phyloP scores from a whole-genome alignment of 345 rosid species.

The Laguncularia racemosa region DNA sequence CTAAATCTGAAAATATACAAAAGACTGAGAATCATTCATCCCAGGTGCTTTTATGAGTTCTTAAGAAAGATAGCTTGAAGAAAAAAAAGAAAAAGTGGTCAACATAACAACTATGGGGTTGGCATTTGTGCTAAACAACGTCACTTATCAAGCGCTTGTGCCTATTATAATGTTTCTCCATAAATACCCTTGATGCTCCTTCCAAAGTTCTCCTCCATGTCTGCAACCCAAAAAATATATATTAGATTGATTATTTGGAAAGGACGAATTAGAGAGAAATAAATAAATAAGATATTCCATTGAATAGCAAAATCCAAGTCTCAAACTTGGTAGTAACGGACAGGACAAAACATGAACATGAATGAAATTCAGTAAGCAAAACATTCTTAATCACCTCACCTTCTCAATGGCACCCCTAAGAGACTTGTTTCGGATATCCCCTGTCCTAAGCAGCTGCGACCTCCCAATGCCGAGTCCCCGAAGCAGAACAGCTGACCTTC shows the following conservation, averaged over 20 bases:
- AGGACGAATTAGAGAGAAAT: too few species aligned
- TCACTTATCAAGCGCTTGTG: conserved; percentile 76
- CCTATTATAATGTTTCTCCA: conserved; percentile 72
- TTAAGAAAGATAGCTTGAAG: too few species aligned
- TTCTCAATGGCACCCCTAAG: conserved; percentile 51
- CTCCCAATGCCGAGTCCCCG: conserved; percentile 47
- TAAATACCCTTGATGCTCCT: conserved; percentile 66
- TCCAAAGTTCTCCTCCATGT: conserved; percentile 84
- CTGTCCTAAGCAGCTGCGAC: conserved; percentile 30
- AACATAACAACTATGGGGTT: too few species aligned
- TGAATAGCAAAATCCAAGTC: too few species aligned
- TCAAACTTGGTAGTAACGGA: too few species aligned
- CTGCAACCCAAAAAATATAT: conserved; percentile 24
- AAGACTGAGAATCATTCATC: too few species aligned
- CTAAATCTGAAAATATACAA: too few species aligned
- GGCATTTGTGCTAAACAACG: conserved; percentile 16
- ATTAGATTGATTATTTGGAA: too few species aligned
- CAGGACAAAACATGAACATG: too few species aligned
- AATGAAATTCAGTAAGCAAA: not conserved
- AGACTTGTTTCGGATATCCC: conserved; percentile 45
- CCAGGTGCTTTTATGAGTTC: too few species aligned
- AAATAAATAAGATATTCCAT: too few species aligned
- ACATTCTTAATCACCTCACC: conserved; percentile 23
- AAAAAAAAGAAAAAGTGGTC: too few species aligned
- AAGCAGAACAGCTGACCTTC: conserved; percentile 37